phyloP scores from a whole-genome alignment of 2,329 filamentous ascomycete species.

The Rosellinia necatrix region DNA sequence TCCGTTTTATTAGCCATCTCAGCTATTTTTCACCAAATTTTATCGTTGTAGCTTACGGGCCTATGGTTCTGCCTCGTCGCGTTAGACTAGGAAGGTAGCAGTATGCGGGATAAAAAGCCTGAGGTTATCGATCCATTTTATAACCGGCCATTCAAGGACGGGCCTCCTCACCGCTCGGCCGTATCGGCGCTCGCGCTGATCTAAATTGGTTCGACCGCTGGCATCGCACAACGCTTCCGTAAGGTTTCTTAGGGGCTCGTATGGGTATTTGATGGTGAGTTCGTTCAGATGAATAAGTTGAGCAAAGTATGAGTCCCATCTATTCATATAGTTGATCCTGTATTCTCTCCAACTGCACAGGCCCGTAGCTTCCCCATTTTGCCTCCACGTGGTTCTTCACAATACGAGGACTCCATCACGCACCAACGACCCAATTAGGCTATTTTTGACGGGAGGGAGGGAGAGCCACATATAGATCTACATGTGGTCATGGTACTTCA shows the following conservation, averaged over 20 bases:
- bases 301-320: not conserved
- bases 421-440: slow-evolving; percentile 14
- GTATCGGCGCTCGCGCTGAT: too few relatives aligned
- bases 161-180: too few relatives aligned
- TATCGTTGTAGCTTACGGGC: not conserved
- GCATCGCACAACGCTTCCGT: too few relatives aligned
- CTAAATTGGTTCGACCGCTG: not conserved
- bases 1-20: not conserved
- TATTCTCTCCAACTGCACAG: slow-evolving; percentile 2
- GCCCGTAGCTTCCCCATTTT: slow-evolving; percentile 12
- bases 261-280: not conserved
- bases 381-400: slow-evolving; percentile 17
- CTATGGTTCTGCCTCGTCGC: not conserved
- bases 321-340: slow-evolving; percentile 17
- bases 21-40: not conserved
- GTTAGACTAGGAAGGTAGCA: not conserved
- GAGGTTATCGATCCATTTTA: too few relatives aligned
- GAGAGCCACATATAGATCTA: slow-evolving; percentile 4
- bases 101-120: not conserved
- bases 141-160: too few relatives aligned
- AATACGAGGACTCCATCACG: slow-evolving; percentile 10
- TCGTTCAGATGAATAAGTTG: not conserved
- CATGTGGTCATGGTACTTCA: not conserved
- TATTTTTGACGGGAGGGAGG: slow-evolving; percentile 1
- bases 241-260: not conserved